phyloP scores from a whole-genome alignment of 331 rosid species.

The Erythrophleum ivorense region DNA sequence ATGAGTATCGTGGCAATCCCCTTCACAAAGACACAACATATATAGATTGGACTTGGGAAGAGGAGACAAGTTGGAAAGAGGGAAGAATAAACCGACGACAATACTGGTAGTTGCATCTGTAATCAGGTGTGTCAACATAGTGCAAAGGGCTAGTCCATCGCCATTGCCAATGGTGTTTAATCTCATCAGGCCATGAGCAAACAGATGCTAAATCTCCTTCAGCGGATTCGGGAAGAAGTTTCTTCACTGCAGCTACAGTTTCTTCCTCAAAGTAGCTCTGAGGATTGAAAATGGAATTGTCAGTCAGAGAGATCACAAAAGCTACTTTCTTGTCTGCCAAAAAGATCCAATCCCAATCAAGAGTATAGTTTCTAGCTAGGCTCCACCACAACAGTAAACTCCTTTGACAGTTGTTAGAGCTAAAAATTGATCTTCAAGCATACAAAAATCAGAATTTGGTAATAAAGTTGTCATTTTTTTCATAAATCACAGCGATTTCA shows the following conservation, averaged over 20 bases:
- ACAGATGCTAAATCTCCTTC: constrained; percentile 81
- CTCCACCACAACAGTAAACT: too few relatives aligned
- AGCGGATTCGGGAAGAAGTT: constrained; percentile 70
- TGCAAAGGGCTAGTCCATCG: constrained; percentile 79
- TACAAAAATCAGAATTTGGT: too few relatives aligned
- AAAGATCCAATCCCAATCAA: background rate
- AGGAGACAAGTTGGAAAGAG: too few relatives aligned
- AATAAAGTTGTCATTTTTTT: background rate
- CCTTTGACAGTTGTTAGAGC: too few relatives aligned
- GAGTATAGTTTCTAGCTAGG: too few relatives aligned
- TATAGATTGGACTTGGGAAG: too few relatives aligned
- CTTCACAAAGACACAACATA: too few relatives aligned
- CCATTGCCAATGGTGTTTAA: constrained; percentile 52
- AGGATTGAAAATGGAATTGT: too few relatives aligned
- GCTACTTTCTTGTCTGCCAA: too few relatives aligned
- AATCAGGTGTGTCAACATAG: constrained; percentile 83
- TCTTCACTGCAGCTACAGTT: constrained; percentile 67
- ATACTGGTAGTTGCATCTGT: constrained; percentile 69
- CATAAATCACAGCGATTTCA: too few relatives aligned
- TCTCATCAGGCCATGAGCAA: constrained; percentile 84
- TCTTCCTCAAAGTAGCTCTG: constrained; percentile 64
- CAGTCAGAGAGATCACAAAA: too few relatives aligned
- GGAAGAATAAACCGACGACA: constrained; percentile 55
- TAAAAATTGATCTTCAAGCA: too few relatives aligned
- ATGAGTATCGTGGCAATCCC: constrained; percentile 86